phyloP scores from a whole-genome alignment of 306 rosid genomes.

The Canavalia ensiformis region DNA sequence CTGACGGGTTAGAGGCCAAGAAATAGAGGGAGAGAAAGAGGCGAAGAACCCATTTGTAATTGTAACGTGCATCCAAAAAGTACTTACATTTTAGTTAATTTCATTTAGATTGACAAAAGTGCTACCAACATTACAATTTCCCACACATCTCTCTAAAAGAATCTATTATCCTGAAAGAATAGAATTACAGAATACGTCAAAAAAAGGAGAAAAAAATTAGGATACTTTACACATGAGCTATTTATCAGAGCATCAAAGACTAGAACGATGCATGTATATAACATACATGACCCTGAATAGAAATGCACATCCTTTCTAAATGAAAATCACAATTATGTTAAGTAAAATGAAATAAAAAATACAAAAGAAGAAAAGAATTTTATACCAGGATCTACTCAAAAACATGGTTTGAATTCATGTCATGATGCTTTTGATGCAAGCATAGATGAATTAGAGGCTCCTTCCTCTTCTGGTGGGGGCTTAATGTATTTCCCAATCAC shows the following conservation, averaged over 20 bases:
- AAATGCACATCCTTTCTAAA: conserved; percentile 50
- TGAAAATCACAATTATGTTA: conserved; percentile 48
- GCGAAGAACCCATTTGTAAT: not conserved
- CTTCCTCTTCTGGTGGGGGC: conserved; percentile 78
- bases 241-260: conserved; percentile 46
- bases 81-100: not conserved
- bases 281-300: conserved; percentile 52
- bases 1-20: no score
- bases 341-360: conserved; percentile 44
- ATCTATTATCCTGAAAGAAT: conserved; percentile 51
- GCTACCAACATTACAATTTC: conserved; percentile 46
- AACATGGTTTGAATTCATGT: conserved; percentile 37
- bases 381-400: conserved; percentile 48
- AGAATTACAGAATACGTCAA: conserved; percentile 39
- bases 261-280: conserved; percentile 57
- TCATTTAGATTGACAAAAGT: conserved; percentile 41
- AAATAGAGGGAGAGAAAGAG: not conserved
- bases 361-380: conserved; percentile 59
- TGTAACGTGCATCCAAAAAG: not conserved
- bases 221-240: conserved; percentile 64
- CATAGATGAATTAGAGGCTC: conserved; percentile 61
- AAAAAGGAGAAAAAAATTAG: not conserved
- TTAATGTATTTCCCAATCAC: conserved; percentile 91
- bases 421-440: conserved; percentile 37
- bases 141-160: conserved; percentile 34